These are phyloP conservation scores for Zoysia pacifica DNA, from an alignment of 176 grass and related monocot genomes.

Conservation along the genomic window DNA sequence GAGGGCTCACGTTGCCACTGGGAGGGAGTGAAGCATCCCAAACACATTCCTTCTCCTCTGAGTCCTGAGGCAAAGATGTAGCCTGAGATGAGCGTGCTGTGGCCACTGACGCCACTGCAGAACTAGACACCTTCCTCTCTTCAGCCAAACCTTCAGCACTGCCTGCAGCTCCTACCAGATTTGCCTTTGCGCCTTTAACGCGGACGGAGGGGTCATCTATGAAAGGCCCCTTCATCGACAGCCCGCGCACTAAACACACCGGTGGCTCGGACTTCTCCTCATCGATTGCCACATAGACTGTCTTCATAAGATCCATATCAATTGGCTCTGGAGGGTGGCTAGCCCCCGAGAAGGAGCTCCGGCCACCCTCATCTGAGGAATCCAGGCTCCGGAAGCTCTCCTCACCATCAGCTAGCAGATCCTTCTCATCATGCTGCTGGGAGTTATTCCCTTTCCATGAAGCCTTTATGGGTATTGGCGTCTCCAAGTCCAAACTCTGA, in stretches of 20 bases:
- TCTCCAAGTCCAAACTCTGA: slow-evolving; percentile 52
- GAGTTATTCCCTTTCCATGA: slow-evolving; percentile 68
- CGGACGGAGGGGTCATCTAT: slow-evolving; percentile 68
- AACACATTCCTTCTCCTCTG: slow-evolving; percentile 84
- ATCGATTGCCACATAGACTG: slow-evolving; percentile 84
- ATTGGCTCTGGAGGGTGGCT: slow-evolving; percentile 84
- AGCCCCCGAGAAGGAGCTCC: slow-evolving; percentile 78
- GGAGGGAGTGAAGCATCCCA: slow-evolving; percentile 94
- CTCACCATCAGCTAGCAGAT: slow-evolving; percentile 57
- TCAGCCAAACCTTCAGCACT: slow-evolving; percentile 47
- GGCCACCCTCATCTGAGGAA: slow-evolving; percentile 68
- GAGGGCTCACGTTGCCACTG: slow-evolving; percentile 92
- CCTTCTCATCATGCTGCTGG: slow-evolving; percentile 59
- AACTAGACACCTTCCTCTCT: slow-evolving; percentile 48
- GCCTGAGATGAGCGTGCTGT: slow-evolving; percentile 43
- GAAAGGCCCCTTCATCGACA: slow-evolving; percentile 71
- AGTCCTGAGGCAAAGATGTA: slow-evolving; percentile 56
- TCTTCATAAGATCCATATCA: slow-evolving; percentile 93
- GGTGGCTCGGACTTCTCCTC: slow-evolving; percentile 62
- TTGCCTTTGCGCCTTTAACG: slow-evolving; percentile 55
- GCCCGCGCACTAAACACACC: slow-evolving; percentile 49
- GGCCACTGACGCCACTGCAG: slow-evolving; percentile 37
- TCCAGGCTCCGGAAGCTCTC: slow-evolving; percentile 82
- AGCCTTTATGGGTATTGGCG: slow-evolving; percentile 46
- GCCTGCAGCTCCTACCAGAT: slow-evolving; percentile 30